phyloP scores from a whole-genome alignment of 768 basidiomycete species.

The Rhodotorula taiwanensis region DNA sequence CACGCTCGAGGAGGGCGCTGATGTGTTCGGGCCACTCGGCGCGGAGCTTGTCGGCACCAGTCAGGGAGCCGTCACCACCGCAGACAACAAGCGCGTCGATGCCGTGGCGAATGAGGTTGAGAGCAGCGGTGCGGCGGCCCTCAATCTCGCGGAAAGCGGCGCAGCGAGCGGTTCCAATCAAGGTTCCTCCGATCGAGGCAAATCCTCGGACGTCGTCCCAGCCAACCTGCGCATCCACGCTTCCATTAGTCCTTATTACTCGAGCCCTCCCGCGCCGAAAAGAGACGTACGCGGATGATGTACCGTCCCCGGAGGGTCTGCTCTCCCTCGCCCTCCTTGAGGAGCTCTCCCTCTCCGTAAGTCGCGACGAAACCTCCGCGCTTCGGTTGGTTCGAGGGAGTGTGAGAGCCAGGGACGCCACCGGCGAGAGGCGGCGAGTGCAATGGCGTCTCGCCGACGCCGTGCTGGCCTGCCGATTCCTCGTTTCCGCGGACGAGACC shows the following conservation, averaged over 20 bases:
- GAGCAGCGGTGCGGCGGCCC: slow-evolving; percentile 79
- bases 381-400: neutral
- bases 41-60: slow-evolving; percentile 89
- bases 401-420: neutral
- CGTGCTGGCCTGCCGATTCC: neutral
- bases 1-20: slow-evolving; percentile 57
- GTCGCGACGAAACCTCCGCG: slow-evolving; percentile 39
- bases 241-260: neutral
- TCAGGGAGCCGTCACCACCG: slow-evolving; percentile 93
- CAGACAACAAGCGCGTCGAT: slow-evolving; percentile 96
- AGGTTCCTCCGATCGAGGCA: slow-evolving; percentile 82
- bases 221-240: slow-evolving; percentile 54
- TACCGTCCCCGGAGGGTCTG: slow-evolving; percentile 79
- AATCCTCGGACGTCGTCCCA: slow-evolving; percentile 98
- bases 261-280: neutral
- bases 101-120: slow-evolving; percentile 89
- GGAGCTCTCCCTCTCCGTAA: slow-evolving; percentile 55
- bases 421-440: slow-evolving; percentile 40
- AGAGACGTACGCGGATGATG: slow-evolving; percentile 59
- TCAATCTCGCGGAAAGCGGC: slow-evolving; percentile 74
- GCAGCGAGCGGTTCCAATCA: slow-evolving; percentile 89
- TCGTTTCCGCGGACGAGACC: slow-evolving; percentile 89
- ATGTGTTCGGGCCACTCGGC: slow-evolving; percentile 90
- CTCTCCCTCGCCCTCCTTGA: slow-evolving; percentile 58
- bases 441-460: slow-evolving; percentile 35